These are phyloP conservation scores for Staphylotrichum tortipilum DNA, from an alignment of 495 filamentous ascomycete species.

Conservation along the genomic window DNA sequence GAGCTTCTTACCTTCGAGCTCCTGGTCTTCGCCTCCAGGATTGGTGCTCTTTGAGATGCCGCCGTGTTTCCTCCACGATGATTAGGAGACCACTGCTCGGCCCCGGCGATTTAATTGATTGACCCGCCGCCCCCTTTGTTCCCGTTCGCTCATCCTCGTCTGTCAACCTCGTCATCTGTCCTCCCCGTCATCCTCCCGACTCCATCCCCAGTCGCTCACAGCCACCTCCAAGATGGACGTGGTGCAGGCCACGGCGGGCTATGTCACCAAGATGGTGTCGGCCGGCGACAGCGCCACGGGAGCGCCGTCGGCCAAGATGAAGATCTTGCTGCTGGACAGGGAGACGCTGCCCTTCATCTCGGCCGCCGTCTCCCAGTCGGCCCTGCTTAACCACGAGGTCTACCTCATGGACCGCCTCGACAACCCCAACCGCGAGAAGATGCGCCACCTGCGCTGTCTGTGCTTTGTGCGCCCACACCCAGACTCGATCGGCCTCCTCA, in stretches of 20 bases:
- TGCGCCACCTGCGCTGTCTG: constrained; percentile 91
- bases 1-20: too few species aligned
- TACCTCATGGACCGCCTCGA: constrained; percentile 96
- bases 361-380: constrained; percentile 89
- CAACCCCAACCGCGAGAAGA: constrained; percentile 86
- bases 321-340: constrained; percentile 88
- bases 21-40: too few species aligned
- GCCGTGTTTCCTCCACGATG: too few species aligned
- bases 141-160: too few species aligned
- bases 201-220: neutral
- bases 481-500: constrained; percentile 82
- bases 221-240: constrained; percentile 64
- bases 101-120: too few species aligned
- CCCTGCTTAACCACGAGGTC: constrained; percentile 92
- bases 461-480: constrained; percentile 88
- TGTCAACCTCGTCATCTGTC: neutral
- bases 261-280: constrained; percentile 95
- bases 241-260: constrained; percentile 82
- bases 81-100: too few species aligned
- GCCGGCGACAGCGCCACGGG: constrained; percentile 66
- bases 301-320: constrained; percentile 86
- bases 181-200: neutral
- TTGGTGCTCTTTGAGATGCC: too few species aligned
- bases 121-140: too few species aligned
- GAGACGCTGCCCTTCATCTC: constrained; percentile 93